phyloP scores from a whole-genome alignment of 352 stramenopile genomes.

The Albugo candida region DNA sequence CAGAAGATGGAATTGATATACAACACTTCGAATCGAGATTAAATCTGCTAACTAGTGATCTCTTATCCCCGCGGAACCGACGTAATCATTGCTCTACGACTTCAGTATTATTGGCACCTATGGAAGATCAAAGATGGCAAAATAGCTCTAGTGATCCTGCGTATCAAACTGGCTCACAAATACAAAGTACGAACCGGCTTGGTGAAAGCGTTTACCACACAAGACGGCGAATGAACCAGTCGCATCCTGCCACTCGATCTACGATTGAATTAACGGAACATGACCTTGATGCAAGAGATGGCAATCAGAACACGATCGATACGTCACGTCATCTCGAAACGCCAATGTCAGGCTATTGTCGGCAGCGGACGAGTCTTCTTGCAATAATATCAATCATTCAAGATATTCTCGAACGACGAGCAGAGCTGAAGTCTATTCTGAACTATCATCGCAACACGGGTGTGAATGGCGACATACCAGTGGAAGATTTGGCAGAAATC shows the following conservation, averaged over 20 bases:
- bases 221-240: conserved; percentile 29
- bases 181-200: too few species aligned
- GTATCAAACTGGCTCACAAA: too few species aligned
- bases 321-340: background rate
- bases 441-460: conserved; percentile 37
- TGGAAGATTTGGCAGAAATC: conserved; percentile 36
- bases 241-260: conserved; percentile 32
- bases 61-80: conserved; percentile 44
- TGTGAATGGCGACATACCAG: conserved; percentile 35
- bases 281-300: background rate
- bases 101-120: conserved; percentile 38
- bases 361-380: conserved; percentile 12
- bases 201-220: too few species aligned
- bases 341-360: too few species aligned
- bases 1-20: too few species aligned
- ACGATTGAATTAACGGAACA: conserved; percentile 33
- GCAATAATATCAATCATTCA: conserved; percentile 35
- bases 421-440: conserved; percentile 49
- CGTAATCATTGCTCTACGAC: conserved; percentile 46
- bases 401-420: conserved; percentile 43
- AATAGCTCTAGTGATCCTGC: too few species aligned
- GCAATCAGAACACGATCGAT: conserved; percentile 5
- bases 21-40: conserved; percentile 4
- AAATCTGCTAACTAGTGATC: conserved; percentile 29
- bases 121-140: conserved; percentile 14